Evolutionary conservation across 176 grass and related monocot genomes (phyloP).

Genomic region (Themeda triandra): DNA sequence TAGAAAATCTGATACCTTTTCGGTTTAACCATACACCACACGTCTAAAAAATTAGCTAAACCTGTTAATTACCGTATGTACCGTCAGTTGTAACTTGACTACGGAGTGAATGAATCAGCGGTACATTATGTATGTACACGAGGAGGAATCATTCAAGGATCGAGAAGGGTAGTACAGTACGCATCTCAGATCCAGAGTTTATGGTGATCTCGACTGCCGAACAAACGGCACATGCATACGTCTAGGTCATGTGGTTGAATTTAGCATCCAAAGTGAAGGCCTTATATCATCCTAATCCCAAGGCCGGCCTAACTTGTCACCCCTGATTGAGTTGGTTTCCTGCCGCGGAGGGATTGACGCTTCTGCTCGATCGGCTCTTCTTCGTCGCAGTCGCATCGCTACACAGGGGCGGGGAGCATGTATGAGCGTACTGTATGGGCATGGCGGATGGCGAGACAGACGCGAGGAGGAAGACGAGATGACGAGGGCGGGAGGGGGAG

Average conservation of each 20-base stretch:
- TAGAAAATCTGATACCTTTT: background rate
- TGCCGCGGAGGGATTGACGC: background rate
- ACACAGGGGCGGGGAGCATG: background rate
- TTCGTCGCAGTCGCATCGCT: background rate
- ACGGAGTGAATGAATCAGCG: background rate
- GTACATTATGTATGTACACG: background rate
- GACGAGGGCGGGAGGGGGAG: background rate
- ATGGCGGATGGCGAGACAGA: conserved; percentile 3
- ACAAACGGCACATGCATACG: conserved; percentile 24
- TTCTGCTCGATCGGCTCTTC: background rate
- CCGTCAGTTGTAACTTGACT: background rate
- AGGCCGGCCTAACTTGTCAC: background rate
- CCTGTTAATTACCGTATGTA: background rate
- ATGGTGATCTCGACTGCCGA: conserved; percentile 37
- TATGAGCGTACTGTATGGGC: too few relatives aligned
- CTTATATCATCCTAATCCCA: background rate
- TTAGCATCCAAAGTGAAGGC: background rate
- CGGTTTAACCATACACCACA: background rate
- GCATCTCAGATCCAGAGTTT: conserved; percentile 8
- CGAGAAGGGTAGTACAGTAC: background rate
- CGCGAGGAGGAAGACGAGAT: background rate
- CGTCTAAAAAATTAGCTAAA: background rate
- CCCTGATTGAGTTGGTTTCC: too few relatives aligned
- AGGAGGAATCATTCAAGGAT: conserved; percentile 6
- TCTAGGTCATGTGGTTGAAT: background rate